These are phyloP conservation scores for Stereum hirsutum DNA, from an alignment of 1,284 basidiomycete species.

Conservation along the genomic window DNA sequence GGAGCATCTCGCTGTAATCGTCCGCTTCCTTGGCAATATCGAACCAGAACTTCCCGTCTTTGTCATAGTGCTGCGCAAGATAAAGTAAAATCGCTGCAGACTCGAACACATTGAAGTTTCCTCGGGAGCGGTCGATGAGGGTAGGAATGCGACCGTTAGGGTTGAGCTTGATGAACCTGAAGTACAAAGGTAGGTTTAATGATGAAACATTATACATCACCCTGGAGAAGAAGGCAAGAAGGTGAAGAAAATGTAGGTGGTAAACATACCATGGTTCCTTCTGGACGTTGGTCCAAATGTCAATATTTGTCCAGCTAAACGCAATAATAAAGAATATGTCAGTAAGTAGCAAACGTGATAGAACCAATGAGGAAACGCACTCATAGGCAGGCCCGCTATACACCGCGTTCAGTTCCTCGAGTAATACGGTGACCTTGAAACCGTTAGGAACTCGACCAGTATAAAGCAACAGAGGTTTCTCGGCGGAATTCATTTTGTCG, in stretches of 20 bases:
- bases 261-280: slow-evolving; percentile 47
- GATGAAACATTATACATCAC: too few relatives aligned
- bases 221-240: too few relatives aligned
- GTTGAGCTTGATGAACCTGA: slow-evolving; percentile 41
- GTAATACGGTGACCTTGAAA: slow-evolving; percentile 24
- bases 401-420: slow-evolving; percentile 35
- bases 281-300: slow-evolving; percentile 34
- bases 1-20: slow-evolving; percentile 48
- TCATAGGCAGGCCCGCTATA: slow-evolving; percentile 32
- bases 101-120: slow-evolving; percentile 44
- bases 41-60: slow-evolving; percentile 21
- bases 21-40: slow-evolving; percentile 18
- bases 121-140: slow-evolving; percentile 29
- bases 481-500: too few relatives aligned
- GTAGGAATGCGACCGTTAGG: slow-evolving; percentile 55
- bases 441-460: slow-evolving; percentile 11
- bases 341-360: slow-evolving; percentile 10
- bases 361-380: slow-evolving; percentile 8
- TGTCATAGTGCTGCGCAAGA: slow-evolving; percentile 39
- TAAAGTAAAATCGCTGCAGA: slow-evolving; percentile 45
- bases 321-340: slow-evolving; percentile 21
- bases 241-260: too few relatives aligned
- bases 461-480: too few relatives aligned
- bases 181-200: too few relatives aligned
- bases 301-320: slow-evolving; percentile 28